phyloP scores from a whole-genome alignment of 352 stramenopile species.

The Phytophthora nicotianae region DNA sequence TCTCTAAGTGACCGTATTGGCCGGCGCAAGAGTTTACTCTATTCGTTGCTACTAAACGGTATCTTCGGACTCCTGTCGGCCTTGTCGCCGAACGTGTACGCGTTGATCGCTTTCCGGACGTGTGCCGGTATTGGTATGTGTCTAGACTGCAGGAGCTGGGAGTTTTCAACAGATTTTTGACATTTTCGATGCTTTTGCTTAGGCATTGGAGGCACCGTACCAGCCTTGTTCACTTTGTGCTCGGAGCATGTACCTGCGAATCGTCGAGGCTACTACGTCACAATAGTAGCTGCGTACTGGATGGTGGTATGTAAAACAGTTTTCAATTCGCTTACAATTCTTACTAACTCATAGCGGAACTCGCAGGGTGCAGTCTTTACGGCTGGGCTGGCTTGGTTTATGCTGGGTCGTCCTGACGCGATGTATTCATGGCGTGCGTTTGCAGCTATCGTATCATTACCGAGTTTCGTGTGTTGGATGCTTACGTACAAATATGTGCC shows the following conservation, averaged over 20 bases:
- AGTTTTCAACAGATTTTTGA: slow-evolving; percentile 4
- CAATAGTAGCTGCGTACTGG: slow-evolving; percentile 90
- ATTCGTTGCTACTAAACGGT: slow-evolving; percentile 83
- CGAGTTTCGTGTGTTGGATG: slow-evolving; percentile 66
- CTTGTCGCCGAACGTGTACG: slow-evolving; percentile 61
- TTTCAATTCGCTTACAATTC: neutral
- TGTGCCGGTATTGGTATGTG: slow-evolving; percentile 64
- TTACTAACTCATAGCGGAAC: slow-evolving; percentile 1
- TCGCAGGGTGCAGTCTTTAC: slow-evolving; percentile 83
- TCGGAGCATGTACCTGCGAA: slow-evolving; percentile 84
- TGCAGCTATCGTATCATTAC: slow-evolving; percentile 70
- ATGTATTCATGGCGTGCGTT: slow-evolving; percentile 78
- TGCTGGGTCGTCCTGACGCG: slow-evolving; percentile 56
- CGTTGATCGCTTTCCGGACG: slow-evolving; percentile 66
- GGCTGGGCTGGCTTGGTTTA: slow-evolving; percentile 78
- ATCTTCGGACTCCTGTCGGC: slow-evolving; percentile 81
- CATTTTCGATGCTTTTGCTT: slow-evolving; percentile 6
- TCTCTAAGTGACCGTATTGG: slow-evolving; percentile 80
- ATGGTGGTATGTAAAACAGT: slow-evolving; percentile 68
- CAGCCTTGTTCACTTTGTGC: slow-evolving; percentile 87
- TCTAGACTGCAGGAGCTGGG: slow-evolving; percentile 2
- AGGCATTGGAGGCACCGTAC: slow-evolving; percentile 89
- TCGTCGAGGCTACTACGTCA: slow-evolving; percentile 84
- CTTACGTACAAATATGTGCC: slow-evolving; percentile 79
- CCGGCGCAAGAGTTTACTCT: slow-evolving; percentile 68